phyloP scores from a whole-genome alignment of 2,329 filamentous ascomycete species.

The Diaporthe caulivora region DNA sequence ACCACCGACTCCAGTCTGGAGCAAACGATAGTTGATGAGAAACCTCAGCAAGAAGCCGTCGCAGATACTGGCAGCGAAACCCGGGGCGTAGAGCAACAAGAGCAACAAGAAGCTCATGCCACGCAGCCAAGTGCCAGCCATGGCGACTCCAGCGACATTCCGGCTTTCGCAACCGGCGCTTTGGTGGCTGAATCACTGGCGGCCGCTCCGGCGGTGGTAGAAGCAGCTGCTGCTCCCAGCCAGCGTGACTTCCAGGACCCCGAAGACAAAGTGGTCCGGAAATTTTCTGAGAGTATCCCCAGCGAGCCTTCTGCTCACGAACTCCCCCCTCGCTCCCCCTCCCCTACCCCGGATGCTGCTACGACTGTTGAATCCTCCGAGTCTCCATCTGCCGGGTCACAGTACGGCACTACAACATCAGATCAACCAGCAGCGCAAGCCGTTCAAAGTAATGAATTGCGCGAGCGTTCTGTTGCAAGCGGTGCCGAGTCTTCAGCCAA shows the following conservation, averaged over 20 bases:
- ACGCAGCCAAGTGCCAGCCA: background rate
- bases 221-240: slow-evolving; percentile 1
- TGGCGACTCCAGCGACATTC: background rate
- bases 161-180: slow-evolving; percentile 6
- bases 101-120: background rate
- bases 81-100: background rate
- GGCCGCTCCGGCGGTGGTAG: slow-evolving; percentile 16
- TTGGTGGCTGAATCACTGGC: slow-evolving; percentile 28
- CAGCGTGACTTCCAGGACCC: slow-evolving; percentile 8
- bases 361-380: slow-evolving; percentile 39
- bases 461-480: slow-evolving; percentile 37
- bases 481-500: slow-evolving; percentile 40
- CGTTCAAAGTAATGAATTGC: slow-evolving; percentile 30
- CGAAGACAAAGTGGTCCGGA: slow-evolving; percentile 25
- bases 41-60: background rate
- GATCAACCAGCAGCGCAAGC: slow-evolving; percentile 37
- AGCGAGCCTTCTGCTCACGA: slow-evolving; percentile 40
- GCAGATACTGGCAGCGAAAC: background rate
- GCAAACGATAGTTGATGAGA: background rate
- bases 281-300: slow-evolving; percentile 37
- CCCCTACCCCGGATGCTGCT: slow-evolving; percentile 38
- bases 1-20: background rate
- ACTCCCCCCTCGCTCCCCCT: slow-evolving; percentile 33
- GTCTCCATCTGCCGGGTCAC: slow-evolving; percentile 39
- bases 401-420: slow-evolving; percentile 40